phyloP scores from a whole-genome alignment of 345 rosid species.

The Laguncularia racemosa region DNA sequence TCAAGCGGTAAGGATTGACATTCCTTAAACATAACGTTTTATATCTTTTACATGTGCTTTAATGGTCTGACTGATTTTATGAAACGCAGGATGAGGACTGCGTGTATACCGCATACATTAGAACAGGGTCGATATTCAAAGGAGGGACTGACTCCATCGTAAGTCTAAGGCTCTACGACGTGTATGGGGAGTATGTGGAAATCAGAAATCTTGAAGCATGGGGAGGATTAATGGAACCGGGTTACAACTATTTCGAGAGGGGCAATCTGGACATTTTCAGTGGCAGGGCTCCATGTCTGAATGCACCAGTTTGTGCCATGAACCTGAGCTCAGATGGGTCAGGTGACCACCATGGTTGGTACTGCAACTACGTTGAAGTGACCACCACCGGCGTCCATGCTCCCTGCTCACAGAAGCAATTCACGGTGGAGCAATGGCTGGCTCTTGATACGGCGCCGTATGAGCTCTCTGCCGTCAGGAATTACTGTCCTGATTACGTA shows the following conservation, averaged over 20 bases:
- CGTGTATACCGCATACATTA: slow-evolving; percentile 56
- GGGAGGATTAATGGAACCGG: slow-evolving; percentile 85
- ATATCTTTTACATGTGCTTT: too few relatives aligned
- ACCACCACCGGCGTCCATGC: slow-evolving; percentile 51
- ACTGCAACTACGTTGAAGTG: slow-evolving; percentile 80
- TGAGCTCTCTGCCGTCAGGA: slow-evolving; percentile 46
- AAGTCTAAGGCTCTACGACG: slow-evolving; percentile 42
- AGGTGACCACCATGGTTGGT: slow-evolving; percentile 77
- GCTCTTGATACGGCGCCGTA: slow-evolving; percentile 58
- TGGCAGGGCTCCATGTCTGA: slow-evolving; percentile 57
- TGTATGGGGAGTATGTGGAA: slow-evolving; percentile 27
- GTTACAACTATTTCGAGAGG: slow-evolving; percentile 78
- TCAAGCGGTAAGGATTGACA: slow-evolving; percentile 12
- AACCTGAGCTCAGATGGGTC: slow-evolving; percentile 76
- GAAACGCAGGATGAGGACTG: slow-evolving; percentile 44
- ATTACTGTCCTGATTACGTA: slow-evolving; percentile 23
- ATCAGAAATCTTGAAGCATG: slow-evolving; percentile 50
- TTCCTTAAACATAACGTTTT: too few relatives aligned
- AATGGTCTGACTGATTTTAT: too few relatives aligned
- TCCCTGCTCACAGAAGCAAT: slow-evolving; percentile 42
- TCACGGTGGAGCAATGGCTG: slow-evolving; percentile 88
- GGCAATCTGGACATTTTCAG: slow-evolving; percentile 86
- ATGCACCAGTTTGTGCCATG: slow-evolving; percentile 48
- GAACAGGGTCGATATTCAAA: slow-evolving; percentile 77
- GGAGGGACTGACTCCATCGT: slow-evolving; percentile 77